Evolutionary conservation across 805 yeast species (phyloP).

Genomic region (Debaryomyces castellii): DNA sequence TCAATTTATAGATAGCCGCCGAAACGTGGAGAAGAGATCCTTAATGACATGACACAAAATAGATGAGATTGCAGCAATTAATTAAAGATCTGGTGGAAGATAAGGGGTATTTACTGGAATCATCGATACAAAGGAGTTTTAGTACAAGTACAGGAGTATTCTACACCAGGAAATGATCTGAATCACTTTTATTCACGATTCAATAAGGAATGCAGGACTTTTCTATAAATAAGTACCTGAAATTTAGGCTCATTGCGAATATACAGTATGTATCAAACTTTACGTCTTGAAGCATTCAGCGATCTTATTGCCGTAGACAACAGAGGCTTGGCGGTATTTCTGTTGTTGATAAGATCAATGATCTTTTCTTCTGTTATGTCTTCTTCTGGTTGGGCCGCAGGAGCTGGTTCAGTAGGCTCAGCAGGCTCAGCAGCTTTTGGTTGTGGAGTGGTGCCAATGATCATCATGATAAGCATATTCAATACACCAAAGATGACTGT

Average conservation of each 20-base stretch:
- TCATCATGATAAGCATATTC: constrained; percentile 27
- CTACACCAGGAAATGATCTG: background rate
- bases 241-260: background rate
- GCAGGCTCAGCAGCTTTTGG: background rate
- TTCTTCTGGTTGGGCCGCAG: background rate
- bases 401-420: background rate
- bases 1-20: background rate
- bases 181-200: too few relatives aligned
- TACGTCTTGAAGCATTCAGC: background rate
- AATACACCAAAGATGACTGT: constrained; percentile 44
- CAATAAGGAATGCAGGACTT: background rate
- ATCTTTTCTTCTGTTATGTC: background rate
- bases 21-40: background rate
- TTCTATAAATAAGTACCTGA: background rate
- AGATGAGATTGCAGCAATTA: background rate
- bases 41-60: background rate
- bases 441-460: background rate
- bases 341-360: background rate
- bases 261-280: background rate
- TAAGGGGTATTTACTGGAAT: background rate
- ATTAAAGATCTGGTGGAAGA: background rate
- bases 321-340: background rate
- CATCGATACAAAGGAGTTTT: background rate
- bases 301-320: background rate
- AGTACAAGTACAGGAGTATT: background rate